Base-by-base conservation (phyloP, 148 eudicot species). In the Rhododendron ovatum region DNA sequence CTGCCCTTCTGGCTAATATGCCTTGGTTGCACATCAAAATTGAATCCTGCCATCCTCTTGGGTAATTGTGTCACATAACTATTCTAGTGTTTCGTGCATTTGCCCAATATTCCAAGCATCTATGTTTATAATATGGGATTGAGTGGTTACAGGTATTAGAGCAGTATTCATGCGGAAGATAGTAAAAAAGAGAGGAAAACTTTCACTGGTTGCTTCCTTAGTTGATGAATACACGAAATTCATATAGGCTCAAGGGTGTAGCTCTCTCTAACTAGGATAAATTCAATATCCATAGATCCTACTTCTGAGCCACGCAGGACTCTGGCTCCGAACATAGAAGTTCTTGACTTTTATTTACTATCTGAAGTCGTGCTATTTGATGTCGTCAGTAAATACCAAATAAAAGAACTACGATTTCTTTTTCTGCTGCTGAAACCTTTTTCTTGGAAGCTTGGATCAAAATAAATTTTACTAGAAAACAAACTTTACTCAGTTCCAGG, bases 1-100 rank as follows among this genome's bases (percentile, higher is more conserved):
- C 45, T 41, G 14, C 11, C 71, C n/a, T 83, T 67, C 51, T 41
- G 69, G 22, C 24, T 45, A 15, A 4, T 47, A 47, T 17, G 50
- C 37, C n/a, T 39, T 26, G 15, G 53, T 61, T 57, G 53, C 43
- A 45, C 39, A 7, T 67, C n/a, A 0, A 33, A 67, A 69, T 3
- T 74, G 86, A 84, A 33, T n/a, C n/a, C 30, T 84, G 63, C 77
- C 45, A 48, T 48, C 59, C 61, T 26, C n/a, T 14, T 61, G n/a
- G 28, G 22, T 63, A 24, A 83, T 81, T 55, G 83, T 20, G 4
- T 20, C 14, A 1, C 17, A 1, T 69, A 11, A 33, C n/a, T 81
- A 57, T 28, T 48, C 4, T 51, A 26, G 69, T 55, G 15, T 55
- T 53, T 30, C 28, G 9, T 81, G 28, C 47, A 18, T 57, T 81